A percentile compares a stretch with the other conserved stretches of the same genome.
These are phyloP conservation scores for Miscanthus sacchariflorus DNA, from an alignment of 202 grass and related monocot genomes.

Conservation along the genomic window DNA sequence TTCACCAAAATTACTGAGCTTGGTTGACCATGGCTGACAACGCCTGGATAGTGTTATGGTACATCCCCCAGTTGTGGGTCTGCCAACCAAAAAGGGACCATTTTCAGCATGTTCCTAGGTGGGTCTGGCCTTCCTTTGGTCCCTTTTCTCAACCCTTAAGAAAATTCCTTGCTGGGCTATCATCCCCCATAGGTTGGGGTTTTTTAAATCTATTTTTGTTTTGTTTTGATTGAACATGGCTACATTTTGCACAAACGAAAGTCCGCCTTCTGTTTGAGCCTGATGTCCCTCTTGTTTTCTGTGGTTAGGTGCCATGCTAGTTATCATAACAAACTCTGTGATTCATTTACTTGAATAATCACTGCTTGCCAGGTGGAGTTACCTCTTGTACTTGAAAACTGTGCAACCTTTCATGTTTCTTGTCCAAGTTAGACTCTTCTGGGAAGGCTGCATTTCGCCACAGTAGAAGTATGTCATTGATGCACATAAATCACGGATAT, in stretches of 20 bases:
- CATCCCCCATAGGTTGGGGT: neutral
- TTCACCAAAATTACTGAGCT: conserved; percentile 14
- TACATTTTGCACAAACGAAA: conserved; percentile 24
- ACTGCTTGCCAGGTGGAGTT: neutral
- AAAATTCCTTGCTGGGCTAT: neutral
- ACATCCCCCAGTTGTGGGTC: neutral
- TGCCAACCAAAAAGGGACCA: neutral
- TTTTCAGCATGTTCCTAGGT: neutral
- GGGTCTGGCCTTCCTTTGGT: neutral
- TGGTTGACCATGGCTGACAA: conserved; percentile 5
- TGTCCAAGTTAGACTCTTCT: neutral
- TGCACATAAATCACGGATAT: neutral
- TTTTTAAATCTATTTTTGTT: neutral
- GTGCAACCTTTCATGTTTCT: conserved; percentile 12
- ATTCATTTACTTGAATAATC: neutral
- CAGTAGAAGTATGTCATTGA: conserved; percentile 5
- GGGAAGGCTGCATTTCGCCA: neutral
- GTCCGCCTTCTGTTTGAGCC: neutral
- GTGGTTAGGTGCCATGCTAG: neutral
- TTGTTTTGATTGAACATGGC: conserved; percentile 3
- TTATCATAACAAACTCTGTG: neutral
- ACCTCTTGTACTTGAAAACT: neutral
- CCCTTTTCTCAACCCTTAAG: neutral
- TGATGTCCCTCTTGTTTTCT: neutral
- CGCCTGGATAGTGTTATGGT: neutral